Evolutionary conservation across 1,284 basidiomycete species (phyloP).

Genomic region (Phenoliferia sp.): DNA sequence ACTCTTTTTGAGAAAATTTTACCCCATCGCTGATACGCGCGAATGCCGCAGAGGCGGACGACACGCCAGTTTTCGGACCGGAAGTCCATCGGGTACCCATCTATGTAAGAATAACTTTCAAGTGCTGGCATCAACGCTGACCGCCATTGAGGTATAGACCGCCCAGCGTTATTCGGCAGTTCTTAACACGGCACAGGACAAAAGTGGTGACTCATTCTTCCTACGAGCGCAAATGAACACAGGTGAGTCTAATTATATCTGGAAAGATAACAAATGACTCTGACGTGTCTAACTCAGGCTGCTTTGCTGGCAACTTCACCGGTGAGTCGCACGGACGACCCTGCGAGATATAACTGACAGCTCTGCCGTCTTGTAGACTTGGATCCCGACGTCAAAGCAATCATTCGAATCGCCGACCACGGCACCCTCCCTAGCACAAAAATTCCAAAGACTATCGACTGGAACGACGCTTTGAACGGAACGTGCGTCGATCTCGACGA

Average conservation of each 20-base stretch:
- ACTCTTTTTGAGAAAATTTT: background rate
- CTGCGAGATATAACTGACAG: too few relatives aligned
- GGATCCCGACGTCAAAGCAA: conserved; percentile 13
- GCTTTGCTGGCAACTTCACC: background rate
- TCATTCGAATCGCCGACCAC: conserved; percentile 33
- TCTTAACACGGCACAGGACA: conserved; percentile 37
- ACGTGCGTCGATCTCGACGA: conserved; percentile 35
- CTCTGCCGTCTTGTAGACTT: conserved; percentile 14
- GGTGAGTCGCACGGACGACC: too few relatives aligned
- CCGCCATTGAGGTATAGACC: conserved; percentile 24
- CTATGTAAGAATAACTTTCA: background rate
- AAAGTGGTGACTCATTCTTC: conserved; percentile 36
- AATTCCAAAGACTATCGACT: conserved; percentile 26
- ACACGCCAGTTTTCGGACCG: conserved; percentile 4
- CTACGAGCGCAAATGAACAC: conserved; percentile 37
- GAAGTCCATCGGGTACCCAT: conserved; percentile 17
- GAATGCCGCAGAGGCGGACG: conserved; percentile 21
- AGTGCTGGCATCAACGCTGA: background rate
- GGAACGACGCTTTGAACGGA: conserved; percentile 23
- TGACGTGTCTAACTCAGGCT: background rate
- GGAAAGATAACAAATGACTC: too few relatives aligned
- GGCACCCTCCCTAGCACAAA: conserved; percentile 1
- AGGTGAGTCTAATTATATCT: too few relatives aligned
- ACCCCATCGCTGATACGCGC: too few relatives aligned
- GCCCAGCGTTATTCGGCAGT: conserved; percentile 42